Base-by-base conservation (phyloP, 2,329 filamentous ascomycete species). In the Fusarium longipes region DNA sequence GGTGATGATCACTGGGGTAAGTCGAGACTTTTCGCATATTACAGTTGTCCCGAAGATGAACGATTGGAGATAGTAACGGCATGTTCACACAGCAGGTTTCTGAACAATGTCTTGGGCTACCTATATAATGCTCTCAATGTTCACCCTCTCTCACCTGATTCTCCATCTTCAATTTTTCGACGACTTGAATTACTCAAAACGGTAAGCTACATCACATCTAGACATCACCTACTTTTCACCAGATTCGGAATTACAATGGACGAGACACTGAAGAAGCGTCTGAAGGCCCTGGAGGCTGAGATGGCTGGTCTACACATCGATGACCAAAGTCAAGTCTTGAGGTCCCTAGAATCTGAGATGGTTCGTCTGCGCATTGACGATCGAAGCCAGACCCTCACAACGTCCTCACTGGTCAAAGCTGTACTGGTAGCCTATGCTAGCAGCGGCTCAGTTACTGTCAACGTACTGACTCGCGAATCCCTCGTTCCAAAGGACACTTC, bases 141-240 rank as follows among this genome's bases (percentile, higher is more conserved):
- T n/a, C n/a, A n/a, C n/a, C n/a, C n/a, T n/a, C n/a, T n/a, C n/a
- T n/a, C n/a, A n/a, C n/a, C n/a, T n/a, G n/a, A n/a, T n/a, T n/a
- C n/a, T n/a, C n/a, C 4, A 27, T 42, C n/a, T 2, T 14, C 6
- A n/a, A n/a, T 12, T 0, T 12, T 3, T 6, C 5, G 2, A 6
- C 5, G 9, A 8, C 0, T 8, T 17, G 6, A 4, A 11, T 7
- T 2, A 6, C 15, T 12, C 3, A 10, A 4, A 11, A 27, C 14
- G 17, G 17, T 27, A 27, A 12, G 24, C 18, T 5, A 12, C 3
- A 43, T 7, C 7, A 10, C 11, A 29, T 12, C 17, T 11, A 3
- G n/a, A 3, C 9, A 5, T 18, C 24, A 4, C 39, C 12, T 7
- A 25, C 12, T 10, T 10, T 27, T 27, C 8, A 6, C 5, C 22